A percentile compares a stretch with the other conserved stretches of the same genome.
These are phyloP conservation scores for Tylopilus rubrobrunneus DNA, from an alignment of 768 basidiomycete species.

Conservation along the genomic window DNA sequence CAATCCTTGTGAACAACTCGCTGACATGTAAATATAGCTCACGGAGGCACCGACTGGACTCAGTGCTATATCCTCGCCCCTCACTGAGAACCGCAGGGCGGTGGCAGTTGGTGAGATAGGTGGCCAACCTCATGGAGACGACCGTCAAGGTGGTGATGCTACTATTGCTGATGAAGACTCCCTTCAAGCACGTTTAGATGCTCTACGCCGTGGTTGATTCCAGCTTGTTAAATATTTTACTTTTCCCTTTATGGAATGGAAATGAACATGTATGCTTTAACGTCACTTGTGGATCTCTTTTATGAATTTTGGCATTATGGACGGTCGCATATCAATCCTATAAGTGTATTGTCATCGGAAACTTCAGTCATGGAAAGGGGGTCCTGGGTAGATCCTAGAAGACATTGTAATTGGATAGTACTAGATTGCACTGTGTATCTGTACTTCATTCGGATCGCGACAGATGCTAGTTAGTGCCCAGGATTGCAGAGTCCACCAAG, in stretches of 20 bases:
- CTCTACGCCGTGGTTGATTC: slow-evolving; percentile 66
- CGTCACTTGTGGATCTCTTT: neutral
- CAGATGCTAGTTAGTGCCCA: neutral
- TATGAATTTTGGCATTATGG: neutral
- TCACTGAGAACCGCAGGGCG: slow-evolving; percentile 65
- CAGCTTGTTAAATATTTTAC: no score
- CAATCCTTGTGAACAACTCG: neutral
- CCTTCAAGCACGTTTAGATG: slow-evolving; percentile 90
- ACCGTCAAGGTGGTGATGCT: slow-evolving; percentile 37
- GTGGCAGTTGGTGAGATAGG: slow-evolving; percentile 78
- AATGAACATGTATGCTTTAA: slow-evolving; percentile 3
- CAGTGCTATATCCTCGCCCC: slow-evolving; percentile 52
- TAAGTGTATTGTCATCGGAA: neutral
- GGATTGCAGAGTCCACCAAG: neutral
- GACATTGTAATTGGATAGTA: neutral
- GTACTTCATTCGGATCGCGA: neutral
- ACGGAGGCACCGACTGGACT: slow-evolving; percentile 79
- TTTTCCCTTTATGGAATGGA: slow-evolving; percentile 1
- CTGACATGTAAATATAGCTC: slow-evolving; percentile 47
- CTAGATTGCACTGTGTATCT: neutral
- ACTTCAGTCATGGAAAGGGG: neutral
- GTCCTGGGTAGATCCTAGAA: neutral
- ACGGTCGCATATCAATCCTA: neutral
- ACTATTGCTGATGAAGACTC: slow-evolving; percentile 80
- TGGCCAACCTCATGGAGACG: slow-evolving; percentile 33